Percentiles rank a stretch among this genome's conserved stretches.
phyloP scores from a whole-genome alignment of 257 asterid species.

The Solanum commersonii region DNA sequence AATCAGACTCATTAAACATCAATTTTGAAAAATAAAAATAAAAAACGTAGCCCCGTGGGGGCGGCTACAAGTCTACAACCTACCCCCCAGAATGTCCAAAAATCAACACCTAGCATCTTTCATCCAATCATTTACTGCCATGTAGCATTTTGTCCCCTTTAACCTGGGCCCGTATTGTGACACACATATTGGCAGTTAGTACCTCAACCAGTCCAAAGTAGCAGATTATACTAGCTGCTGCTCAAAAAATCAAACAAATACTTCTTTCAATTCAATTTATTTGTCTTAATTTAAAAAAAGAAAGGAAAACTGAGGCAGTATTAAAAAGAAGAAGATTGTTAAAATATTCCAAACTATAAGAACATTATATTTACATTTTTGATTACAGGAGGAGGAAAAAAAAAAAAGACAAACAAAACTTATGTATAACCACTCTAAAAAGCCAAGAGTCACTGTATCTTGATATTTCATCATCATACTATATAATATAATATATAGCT shows the following conservation, averaged over 20 bases:
- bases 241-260: not conserved
- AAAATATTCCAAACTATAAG: conserved; percentile 4
- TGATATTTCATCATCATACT: not conserved
- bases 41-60: not conserved
- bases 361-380: conserved; percentile 21
- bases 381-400: not conserved
- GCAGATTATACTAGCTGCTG: not conserved
- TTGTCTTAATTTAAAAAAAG: no score
- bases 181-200: conserved; percentile 5
- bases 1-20: no score
- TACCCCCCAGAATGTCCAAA: conserved; percentile 19
- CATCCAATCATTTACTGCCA: conserved; percentile 12
- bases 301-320: no score
- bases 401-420: not conserved
- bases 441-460: conserved; percentile 8
- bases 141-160: conserved; percentile 2
- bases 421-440: conserved; percentile 15
- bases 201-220: conserved; percentile 21
- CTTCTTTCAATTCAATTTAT: not conserved
- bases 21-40: no score
- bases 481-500: not conserved
- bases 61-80: conserved; percentile 19
- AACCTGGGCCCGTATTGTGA: conserved; percentile 6
- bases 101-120: conserved; percentile 22
- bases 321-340: not conserved